Conservation (phyloP, 2,329 filamentous ascomycete genomes). For the Nigrograna mackinnonii region DNA sequence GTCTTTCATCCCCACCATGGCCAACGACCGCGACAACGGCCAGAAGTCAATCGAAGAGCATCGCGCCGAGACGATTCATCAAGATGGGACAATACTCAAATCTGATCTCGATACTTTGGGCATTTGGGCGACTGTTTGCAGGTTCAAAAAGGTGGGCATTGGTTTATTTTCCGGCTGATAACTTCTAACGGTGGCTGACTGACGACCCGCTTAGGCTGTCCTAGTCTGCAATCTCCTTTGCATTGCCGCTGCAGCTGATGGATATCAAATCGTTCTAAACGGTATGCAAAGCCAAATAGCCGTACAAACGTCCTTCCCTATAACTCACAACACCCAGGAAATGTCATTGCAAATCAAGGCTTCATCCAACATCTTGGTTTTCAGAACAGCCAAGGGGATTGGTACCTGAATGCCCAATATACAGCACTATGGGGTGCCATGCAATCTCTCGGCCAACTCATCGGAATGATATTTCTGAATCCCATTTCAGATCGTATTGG, state of each 20-base stretch:
- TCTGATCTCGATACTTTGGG: not conserved
- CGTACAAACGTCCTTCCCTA: conserved; percentile 24
- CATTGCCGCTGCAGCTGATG: not conserved
- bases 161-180: not conserved
- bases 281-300: not conserved
- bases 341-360: conserved; percentile 45
- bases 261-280: conserved; percentile 6
- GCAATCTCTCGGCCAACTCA: conserved; percentile 43
- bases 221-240: conserved; percentile 1
- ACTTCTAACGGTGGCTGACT: not conserved
- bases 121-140: not conserved
- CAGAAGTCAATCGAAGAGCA: no score
- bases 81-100: no score
- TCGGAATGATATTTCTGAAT: conserved; percentile 21
- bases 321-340: no score
- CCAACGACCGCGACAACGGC: no score
- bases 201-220: not conserved
- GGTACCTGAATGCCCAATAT: conserved; percentile 44
- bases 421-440: conserved; percentile 45
- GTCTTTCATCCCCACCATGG: no score
- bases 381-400: conserved; percentile 36
- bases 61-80: no score
- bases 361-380: conserved; percentile 44
- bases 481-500: conserved; percentile 40
- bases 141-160: not conserved